Evolutionary conservation across 345 rosid genomes (phyloP).

Genomic region (Luvunga scandens): DNA sequence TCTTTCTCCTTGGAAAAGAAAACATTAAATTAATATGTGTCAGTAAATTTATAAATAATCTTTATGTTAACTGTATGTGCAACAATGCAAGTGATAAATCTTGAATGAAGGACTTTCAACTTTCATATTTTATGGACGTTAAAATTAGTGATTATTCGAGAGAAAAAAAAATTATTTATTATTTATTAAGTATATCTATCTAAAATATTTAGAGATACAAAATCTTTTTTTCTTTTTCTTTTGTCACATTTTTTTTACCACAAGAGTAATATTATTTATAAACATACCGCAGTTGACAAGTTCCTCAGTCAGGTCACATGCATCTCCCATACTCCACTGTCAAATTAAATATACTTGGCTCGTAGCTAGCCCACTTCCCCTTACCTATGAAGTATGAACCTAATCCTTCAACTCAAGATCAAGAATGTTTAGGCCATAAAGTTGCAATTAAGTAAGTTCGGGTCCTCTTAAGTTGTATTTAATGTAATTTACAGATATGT

Average conservation of each 20-base stretch:
- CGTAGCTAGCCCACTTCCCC: not conserved
- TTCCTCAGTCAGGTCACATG: conserved; percentile 6
- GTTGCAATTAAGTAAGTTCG: not conserved
- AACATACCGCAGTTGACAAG: conserved; percentile 3
- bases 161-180: no score
- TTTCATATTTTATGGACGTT: not conserved
- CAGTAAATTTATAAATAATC: not conserved
- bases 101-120: not conserved
- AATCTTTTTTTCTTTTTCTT: not conserved
- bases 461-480: not conserved
- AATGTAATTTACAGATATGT: no score
- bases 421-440: not conserved
- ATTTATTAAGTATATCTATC: not conserved
- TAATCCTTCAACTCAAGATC: not conserved
- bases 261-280: not conserved
- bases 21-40: not conserved
- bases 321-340: not conserved
- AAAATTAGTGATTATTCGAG: not conserved
- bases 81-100: not conserved
- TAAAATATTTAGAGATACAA: not conserved
- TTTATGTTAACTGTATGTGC: not conserved
- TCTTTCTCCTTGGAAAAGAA: conserved; percentile 25
- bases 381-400: not conserved
- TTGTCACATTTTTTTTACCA: not conserved
- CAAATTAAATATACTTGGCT: not conserved